These are phyloP conservation scores for Lachnellula suecica DNA, from an alignment of 2,329 filamentous ascomycete genomes.

Conservation along the genomic window DNA sequence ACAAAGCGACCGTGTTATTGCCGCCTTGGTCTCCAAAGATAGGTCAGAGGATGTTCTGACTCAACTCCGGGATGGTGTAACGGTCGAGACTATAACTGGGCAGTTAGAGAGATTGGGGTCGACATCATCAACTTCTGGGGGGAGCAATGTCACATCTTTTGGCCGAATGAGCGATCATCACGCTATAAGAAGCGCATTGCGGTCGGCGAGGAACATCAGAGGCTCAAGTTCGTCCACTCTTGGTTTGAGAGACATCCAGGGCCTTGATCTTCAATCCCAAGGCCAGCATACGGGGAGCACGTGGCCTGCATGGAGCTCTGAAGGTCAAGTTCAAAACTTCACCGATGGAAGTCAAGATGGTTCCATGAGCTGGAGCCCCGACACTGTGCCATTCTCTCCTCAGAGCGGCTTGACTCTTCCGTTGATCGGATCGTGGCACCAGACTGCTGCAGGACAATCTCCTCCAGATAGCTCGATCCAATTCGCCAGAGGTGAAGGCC, in stretches of 20 bases:
- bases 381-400: conserved; percentile 24
- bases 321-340: not conserved
- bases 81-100: conserved; percentile 54
- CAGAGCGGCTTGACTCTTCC: conserved; percentile 43
- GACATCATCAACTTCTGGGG: conserved; percentile 27
- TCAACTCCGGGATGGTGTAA: conserved; percentile 52
- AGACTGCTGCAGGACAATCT: conserved; percentile 6
- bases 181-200: conserved; percentile 23
- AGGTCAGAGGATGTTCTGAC: conserved; percentile 47
- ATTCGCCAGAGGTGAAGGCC: conserved; percentile 41
- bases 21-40: conserved; percentile 44
- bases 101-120: conserved; percentile 44
- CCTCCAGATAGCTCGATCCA: conserved; percentile 11
- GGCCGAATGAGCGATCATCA: conserved; percentile 37
- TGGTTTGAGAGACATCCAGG: conserved; percentile 42
- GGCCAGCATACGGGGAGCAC: conserved; percentile 1
- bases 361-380: conserved; percentile 31
- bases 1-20: conserved; percentile 54
- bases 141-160: conserved; percentile 26
- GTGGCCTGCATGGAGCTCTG: conserved; percentile 13
- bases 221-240: conserved; percentile 47
- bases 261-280: conserved; percentile 15
- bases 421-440: conserved; percentile 39
- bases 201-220: conserved; percentile 39
- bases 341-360: conserved; percentile 14